These are phyloP conservation scores for Plasmodium knowlesi DNA, from an alignment of 169 alveolate species.

Conservation along the genomic window DNA sequence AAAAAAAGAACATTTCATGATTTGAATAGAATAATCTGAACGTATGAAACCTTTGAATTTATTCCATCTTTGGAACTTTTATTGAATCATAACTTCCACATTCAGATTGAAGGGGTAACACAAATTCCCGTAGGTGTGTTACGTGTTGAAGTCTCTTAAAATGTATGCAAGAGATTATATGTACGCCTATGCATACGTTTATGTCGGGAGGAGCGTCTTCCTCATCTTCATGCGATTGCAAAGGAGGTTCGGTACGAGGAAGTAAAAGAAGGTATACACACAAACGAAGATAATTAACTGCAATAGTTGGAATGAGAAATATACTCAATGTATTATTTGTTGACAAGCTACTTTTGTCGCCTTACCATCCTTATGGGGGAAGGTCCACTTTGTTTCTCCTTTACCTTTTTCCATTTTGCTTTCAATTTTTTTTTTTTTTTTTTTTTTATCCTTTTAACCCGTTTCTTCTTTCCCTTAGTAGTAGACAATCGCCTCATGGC, in stretches of 20 bases:
- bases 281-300: background rate
- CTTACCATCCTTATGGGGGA: background rate
- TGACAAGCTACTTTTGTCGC: background rate
- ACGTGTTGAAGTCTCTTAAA: background rate
- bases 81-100: background rate
- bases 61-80: background rate
- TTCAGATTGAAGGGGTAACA: background rate
- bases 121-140: background rate
- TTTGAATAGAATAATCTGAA: background rate
- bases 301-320: background rate
- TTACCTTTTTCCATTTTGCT: background rate
- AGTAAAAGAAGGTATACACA: background rate
- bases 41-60: background rate
- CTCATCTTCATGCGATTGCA: background rate
- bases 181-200: background rate
- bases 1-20: background rate
- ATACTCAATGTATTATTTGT: background rate
- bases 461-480: background rate
- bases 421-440: background rate
- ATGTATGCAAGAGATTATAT: background rate
- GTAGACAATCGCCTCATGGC: background rate
- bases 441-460: background rate
- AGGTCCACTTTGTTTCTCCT: background rate
- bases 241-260: background rate
- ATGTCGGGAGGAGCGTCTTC: background rate